These are phyloP conservation scores for Trichoderma afroharzianum DNA, from an alignment of 2,329 filamentous ascomycete genomes.

Conservation along the genomic window DNA sequence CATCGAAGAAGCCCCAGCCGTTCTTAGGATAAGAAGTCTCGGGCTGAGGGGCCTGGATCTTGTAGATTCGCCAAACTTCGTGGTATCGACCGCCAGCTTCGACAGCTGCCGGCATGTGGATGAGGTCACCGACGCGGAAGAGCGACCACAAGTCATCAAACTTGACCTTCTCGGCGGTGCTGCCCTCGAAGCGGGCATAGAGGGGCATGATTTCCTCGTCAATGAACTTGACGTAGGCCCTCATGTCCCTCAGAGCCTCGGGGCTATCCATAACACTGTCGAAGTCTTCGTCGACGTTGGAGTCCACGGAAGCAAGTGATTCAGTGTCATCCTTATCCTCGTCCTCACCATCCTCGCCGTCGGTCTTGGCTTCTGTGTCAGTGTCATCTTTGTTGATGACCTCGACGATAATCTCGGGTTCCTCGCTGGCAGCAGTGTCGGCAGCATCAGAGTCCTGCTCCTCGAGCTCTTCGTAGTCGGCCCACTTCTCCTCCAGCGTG, in stretches of 20 bases:
- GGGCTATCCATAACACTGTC: constrained; percentile 37
- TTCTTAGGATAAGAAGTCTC: constrained; percentile 28
- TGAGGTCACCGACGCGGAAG: constrained; percentile 39
- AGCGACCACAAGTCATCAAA: constrained; percentile 43
- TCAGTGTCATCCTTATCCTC: constrained; percentile 29
- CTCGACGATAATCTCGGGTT: constrained; percentile 30
- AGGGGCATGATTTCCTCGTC: constrained; percentile 41
- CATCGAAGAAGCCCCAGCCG: constrained; percentile 38
- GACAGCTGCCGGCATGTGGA: constrained; percentile 37
- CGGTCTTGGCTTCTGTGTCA: not conserved
- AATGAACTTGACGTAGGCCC: constrained; percentile 43
- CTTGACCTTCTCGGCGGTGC: constrained; percentile 30
- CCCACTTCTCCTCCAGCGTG: constrained; percentile 41
- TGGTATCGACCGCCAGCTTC: constrained; percentile 37
- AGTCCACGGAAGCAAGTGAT: constrained; percentile 36
- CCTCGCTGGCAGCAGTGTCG: constrained; percentile 23
- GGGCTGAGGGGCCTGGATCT: constrained; percentile 29
- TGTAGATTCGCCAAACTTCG: constrained; percentile 39
- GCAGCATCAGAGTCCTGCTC: constrained; percentile 24
- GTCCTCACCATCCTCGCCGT: constrained; percentile 20
- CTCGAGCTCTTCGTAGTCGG: constrained; percentile 33
- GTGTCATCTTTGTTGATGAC: not conserved
- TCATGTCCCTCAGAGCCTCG: constrained; percentile 39
- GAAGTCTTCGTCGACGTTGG: constrained; percentile 34
- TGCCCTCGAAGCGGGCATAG: constrained; percentile 28